Base-by-base conservation (phyloP, 768 basidiomycete genomes). In the Trametes villosa region DNA sequence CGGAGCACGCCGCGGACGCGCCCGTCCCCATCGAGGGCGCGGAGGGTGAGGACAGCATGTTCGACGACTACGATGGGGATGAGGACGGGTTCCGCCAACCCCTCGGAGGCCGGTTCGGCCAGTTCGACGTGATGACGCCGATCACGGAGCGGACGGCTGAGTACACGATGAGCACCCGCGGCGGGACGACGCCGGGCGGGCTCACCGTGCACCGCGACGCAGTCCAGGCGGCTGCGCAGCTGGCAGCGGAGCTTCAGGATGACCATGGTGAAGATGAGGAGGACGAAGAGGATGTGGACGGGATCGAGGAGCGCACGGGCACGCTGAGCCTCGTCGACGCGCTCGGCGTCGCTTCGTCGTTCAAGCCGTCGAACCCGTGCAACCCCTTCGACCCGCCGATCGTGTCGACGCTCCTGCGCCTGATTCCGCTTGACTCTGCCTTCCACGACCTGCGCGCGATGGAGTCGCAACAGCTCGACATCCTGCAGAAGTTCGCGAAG, bases 131-230 rank as follows among this genome's bases (percentile, higher is more conserved):
- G 57, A 95, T 99, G 94, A 98, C 96, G 9, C 96, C 97, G 3
- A 98, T 98, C 73, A 93, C 93, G 13, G 97, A 99, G 74, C 82
- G 96, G 41, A 98, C 97, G 11, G 84, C 85, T 68, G 97, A 98
- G 74, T 96, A 80, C 71, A 84, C 90, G 3, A 80, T 80, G 31
- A 89, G 86, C 66, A 89, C 85, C 17, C 78, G 85, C 22, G 69
- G 62, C n/a, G 62, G 66, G 33, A 69, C 68, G 1, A 71, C 74
- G 22, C 61, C 71, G 1, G 71, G 70, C 18, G 65, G 57, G 9
- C 55, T 63, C 26, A 66, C 69, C 45, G 70, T 59, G 41, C 64
- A 62, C 40, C 61, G 68, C 36, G 38, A 77, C 57, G 86, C 87
- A 27, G 72, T 80, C 4, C 75, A 82, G 59, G 80, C 77, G 9